Conservation (phyloP, 306 rosid genomes). For the Trifolium subterraneum region DNA sequence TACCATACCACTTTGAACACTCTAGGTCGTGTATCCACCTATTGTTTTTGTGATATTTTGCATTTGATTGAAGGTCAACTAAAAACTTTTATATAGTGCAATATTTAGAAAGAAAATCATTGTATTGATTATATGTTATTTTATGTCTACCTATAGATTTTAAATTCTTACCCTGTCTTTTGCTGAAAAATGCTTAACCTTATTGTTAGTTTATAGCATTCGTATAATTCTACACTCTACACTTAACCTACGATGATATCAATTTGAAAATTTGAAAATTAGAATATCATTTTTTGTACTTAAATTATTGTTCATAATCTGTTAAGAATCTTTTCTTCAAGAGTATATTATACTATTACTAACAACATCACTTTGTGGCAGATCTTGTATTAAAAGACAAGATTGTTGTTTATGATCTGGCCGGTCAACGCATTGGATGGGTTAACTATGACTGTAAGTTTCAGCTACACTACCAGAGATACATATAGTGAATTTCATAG, state of each 20-base stretch:
- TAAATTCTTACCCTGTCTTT: no score
- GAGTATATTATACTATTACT: slow-evolving; percentile 40
- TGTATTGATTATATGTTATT: no score
- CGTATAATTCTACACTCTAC: no score
- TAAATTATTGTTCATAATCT: slow-evolving; percentile 14
- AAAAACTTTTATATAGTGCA: no score
- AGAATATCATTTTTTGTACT: slow-evolving; percentile 10
- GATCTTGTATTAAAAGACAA: slow-evolving; percentile 93
- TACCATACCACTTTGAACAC: no score
- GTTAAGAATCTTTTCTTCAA: slow-evolving; percentile 13
- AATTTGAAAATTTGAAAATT: not conserved
- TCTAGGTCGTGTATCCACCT: no score
- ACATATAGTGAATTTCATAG: slow-evolving; percentile 18
- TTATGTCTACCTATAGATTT: no score
- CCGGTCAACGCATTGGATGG: slow-evolving; percentile 90
- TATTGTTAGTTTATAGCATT: no score
- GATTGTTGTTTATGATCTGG: slow-evolving; percentile 88
- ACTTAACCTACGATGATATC: slow-evolving; percentile 18
- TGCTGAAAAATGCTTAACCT: no score
- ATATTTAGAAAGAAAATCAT: no score
- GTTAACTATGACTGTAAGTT: slow-evolving; percentile 92
- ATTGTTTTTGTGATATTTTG: no score
- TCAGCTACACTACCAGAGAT: slow-evolving; percentile 35
- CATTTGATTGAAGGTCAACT: no score
- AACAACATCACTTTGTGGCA: slow-evolving; percentile 47